Conservation (phyloP, 2,329 filamentous ascomycete species). For the Cercospora canescens region DNA sequence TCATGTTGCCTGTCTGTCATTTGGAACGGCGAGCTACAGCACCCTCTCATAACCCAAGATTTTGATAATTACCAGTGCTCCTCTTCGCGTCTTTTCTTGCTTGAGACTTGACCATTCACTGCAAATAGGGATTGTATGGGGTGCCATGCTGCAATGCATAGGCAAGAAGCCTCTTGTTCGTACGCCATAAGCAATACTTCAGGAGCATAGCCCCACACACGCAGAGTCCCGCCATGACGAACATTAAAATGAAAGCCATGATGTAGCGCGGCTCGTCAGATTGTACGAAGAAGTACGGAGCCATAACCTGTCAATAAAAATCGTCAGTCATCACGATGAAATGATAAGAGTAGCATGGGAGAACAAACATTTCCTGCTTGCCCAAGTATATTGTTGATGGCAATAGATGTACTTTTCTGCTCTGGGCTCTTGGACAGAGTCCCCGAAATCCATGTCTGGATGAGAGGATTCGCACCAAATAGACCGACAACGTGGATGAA, state of each 20-base stretch:
- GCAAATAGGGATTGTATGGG: background rate
- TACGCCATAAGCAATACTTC: background rate
- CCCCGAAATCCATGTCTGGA: background rate
- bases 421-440: background rate
- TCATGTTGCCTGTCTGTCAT: no score
- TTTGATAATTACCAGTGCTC: no score
- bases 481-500: conserved; percentile 41
- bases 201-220: background rate
- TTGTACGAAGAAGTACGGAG: background rate
- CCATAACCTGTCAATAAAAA: background rate
- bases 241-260: background rate
- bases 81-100: background rate
- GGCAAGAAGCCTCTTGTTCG: background rate
- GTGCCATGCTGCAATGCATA: background rate
- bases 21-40: no score
- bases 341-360: background rate
- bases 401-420: background rate
- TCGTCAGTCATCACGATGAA: background rate
- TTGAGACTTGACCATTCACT: background rate
- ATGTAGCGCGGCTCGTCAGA: background rate
- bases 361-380: background rate
- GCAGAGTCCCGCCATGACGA: background rate
- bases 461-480: background rate
- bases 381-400: background rate
- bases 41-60: background rate